Percentiles rank a stretch among this genome's conserved stretches.
phyloP scores from a whole-genome alignment of 139 green algal genomes.

The Coccomyxa sp. region DNA sequence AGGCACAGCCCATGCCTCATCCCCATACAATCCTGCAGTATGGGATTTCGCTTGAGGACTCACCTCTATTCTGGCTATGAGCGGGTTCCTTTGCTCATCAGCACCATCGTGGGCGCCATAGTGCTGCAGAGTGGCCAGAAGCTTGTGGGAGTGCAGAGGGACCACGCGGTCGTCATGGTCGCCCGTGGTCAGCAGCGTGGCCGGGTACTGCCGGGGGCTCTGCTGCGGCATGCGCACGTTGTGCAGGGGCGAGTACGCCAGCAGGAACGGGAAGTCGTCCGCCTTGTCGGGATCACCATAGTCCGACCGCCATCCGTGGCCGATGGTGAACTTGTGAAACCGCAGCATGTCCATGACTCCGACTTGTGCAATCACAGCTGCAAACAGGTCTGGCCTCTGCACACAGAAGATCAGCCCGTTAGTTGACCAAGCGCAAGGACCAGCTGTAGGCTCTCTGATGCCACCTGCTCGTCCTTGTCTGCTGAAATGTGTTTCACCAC shows the following conservation, averaged over 20 bases:
- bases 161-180: slow-evolving; percentile 88
- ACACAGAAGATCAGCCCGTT: background rate
- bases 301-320: slow-evolving; percentile 77
- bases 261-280: slow-evolving; percentile 66
- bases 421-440: background rate
- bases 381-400: slow-evolving; percentile 81
- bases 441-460: background rate
- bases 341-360: slow-evolving; percentile 93
- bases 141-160: slow-evolving; percentile 85
- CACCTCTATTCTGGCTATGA: slow-evolving; percentile 81
- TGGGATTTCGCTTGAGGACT: too few relatives aligned
- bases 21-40: too few relatives aligned
- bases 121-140: slow-evolving; percentile 71
- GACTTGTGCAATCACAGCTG: slow-evolving; percentile 73
- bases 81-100: slow-evolving; percentile 73
- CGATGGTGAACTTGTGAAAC: slow-evolving; percentile 96
- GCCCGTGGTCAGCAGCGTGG: slow-evolving; percentile 65
- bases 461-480: too few relatives aligned
- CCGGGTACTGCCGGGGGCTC: slow-evolving; percentile 69
- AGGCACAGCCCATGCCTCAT: too few relatives aligned
- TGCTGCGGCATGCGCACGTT: slow-evolving; percentile 69
- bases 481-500: too few relatives aligned
- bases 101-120: slow-evolving; percentile 30
- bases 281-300: slow-evolving; percentile 77
- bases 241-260: slow-evolving; percentile 84